Conservation (phyloP, 306 rosid genomes). For the Herpetospermum pedunculosum region DNA sequence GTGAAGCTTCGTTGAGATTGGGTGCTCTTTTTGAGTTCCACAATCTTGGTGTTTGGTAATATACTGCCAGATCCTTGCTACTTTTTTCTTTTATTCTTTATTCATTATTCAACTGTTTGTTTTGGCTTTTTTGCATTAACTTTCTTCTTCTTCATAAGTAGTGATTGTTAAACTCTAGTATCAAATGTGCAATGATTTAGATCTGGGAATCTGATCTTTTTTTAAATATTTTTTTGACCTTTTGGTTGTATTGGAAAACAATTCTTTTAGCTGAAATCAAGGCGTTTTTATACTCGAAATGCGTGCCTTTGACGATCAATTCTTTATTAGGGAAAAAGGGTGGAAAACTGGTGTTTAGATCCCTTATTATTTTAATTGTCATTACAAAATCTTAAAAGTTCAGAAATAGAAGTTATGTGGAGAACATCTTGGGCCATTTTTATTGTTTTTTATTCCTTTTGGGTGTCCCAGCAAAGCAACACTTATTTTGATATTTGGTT, state of each 20-base stretch:
- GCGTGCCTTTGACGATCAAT: neutral
- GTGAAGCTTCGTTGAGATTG: neutral
- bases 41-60: neutral
- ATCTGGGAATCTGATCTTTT: neutral
- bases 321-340: conserved; percentile 1
- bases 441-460: neutral
- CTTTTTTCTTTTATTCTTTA: neutral
- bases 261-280: neutral
- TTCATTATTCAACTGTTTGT: neutral
- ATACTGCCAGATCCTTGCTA: neutral
- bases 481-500: neutral
- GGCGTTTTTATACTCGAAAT: neutral
- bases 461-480: too few relatives aligned
- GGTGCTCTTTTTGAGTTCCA: neutral
- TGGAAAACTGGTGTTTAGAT: conserved; percentile 3
- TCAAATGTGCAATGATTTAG: neutral
- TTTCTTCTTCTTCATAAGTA: neutral
- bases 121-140: neutral
- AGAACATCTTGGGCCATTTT: neutral
- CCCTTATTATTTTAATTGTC: neutral
- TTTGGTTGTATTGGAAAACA: neutral
- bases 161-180: neutral
- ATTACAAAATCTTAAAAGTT: neutral
- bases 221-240: neutral
- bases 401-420: neutral